A percentile compares a stretch with the other conserved stretches of the same genome.
Conservation (phyloP, 2,329 filamentous ascomycete genomes). For the Neofusicoccum umdonicola region DNA sequence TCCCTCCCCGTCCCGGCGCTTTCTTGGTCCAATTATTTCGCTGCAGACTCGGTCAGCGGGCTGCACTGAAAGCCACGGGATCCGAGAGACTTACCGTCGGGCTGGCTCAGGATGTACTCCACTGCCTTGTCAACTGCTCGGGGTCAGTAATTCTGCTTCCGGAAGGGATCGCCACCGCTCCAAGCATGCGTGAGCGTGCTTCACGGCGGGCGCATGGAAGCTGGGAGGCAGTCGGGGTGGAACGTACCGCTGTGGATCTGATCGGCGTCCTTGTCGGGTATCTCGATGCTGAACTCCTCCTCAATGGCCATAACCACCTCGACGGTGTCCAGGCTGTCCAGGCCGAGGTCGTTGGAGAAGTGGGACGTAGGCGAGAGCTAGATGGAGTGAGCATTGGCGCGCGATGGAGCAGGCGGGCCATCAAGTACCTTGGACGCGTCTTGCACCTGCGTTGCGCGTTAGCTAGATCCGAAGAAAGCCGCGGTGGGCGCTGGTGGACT, state of each 20-base stretch:
- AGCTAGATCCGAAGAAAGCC: constrained; percentile 22
- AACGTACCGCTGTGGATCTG: constrained; percentile 85
- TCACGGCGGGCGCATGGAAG: background rate
- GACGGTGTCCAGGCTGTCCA: constrained; percentile 97
- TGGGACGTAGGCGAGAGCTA: constrained; percentile 82
- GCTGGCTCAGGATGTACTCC: constrained; percentile 89
- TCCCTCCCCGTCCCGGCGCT: constrained; percentile 20
- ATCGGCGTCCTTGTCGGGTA: constrained; percentile 95
- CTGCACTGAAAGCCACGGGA: background rate
- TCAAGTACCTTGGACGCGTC: constrained; percentile 56
- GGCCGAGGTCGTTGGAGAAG: constrained; percentile 94
- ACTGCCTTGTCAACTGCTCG: constrained; percentile 83
- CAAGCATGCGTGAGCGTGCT: background rate
- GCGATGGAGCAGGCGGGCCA: background rate
- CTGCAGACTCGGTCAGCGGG: constrained; percentile 27
- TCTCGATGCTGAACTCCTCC: constrained; percentile 95
- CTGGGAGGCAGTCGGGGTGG: background rate
- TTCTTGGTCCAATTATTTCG: constrained; percentile 30
- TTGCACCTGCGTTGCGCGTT: constrained; percentile 54
- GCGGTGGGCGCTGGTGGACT: background rate
- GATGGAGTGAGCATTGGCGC: constrained; percentile 25
- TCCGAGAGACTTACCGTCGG: constrained; percentile 68
- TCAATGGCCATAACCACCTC: constrained; percentile 99
- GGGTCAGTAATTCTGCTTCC: constrained; percentile 29
- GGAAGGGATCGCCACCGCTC: background rate